Conservation (phyloP, 345 rosid genomes). For the Citrus trifoliata region DNA sequence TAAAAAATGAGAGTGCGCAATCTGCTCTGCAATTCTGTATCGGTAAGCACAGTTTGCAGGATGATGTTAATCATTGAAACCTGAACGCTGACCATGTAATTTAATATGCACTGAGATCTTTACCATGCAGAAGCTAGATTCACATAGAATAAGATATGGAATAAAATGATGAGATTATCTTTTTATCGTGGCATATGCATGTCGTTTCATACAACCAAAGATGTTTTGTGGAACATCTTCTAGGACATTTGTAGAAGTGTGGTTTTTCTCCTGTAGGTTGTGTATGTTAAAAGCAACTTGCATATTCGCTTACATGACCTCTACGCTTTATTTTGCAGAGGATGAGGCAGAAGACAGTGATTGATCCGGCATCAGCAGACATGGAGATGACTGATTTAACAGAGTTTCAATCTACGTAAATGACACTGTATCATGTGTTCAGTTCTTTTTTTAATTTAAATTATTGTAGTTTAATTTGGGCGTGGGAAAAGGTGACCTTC, state of each 20-base stretch:
- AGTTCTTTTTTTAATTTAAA: background rate
- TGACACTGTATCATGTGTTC: conserved; percentile 10
- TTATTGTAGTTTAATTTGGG: background rate
- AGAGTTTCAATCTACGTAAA: background rate
- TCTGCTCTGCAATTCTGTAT: background rate
- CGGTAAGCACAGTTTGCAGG: background rate
- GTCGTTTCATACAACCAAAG: background rate
- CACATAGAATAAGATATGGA: background rate
- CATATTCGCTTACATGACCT: background rate
- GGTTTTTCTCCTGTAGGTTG: background rate
- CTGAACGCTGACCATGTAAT: background rate
- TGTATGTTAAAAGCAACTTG: background rate
- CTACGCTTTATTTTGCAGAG: conserved; percentile 23
- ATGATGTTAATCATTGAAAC: background rate
- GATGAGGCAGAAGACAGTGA: conserved; percentile 29
- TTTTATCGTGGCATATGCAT: background rate
- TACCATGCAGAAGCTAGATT: background rate
- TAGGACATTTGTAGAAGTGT: background rate
- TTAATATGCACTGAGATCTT: background rate
- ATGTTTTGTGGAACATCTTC: background rate
- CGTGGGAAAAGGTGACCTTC: conserved; percentile 16
- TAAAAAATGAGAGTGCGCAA: background rate
- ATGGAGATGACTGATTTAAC: background rate
- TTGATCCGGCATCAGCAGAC: conserved; percentile 15
- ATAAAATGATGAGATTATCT: background rate